A percentile compares a stretch with the other conserved stretches of the same genome.
Evolutionary conservation across 768 basidiomycete species (phyloP).

Genomic region (Albatrellus ellisii): DNA sequence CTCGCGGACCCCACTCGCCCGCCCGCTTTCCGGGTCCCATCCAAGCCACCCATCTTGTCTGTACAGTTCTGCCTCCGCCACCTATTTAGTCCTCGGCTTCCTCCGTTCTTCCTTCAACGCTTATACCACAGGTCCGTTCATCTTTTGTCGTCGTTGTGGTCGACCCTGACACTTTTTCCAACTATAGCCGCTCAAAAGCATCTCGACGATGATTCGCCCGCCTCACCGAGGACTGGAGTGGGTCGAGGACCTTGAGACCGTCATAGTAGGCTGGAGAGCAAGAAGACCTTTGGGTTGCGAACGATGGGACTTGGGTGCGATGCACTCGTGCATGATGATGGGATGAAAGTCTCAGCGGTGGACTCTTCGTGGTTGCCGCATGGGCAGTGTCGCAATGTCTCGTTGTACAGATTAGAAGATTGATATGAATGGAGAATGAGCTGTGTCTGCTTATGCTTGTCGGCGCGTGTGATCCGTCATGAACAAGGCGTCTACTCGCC

Average conservation of each 20-base stretch:
- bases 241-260: slow-evolving; percentile 86
- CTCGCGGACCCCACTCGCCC: slow-evolving; percentile 14
- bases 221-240: slow-evolving; percentile 50
- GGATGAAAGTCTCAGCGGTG: slow-evolving; percentile 29
- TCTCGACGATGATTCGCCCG: slow-evolving; percentile 77
- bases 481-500: no score
- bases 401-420: slow-evolving; percentile 74
- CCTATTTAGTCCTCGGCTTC: slow-evolving; percentile 14
- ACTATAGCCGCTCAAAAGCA: slow-evolving; percentile 79
- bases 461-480: no score
- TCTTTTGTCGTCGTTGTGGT: not conserved
- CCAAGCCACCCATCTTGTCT: slow-evolving; percentile 20
- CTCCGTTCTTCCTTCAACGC: slow-evolving; percentile 28
- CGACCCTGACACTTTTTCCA: slow-evolving; percentile 13
- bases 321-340: slow-evolving; percentile 27
- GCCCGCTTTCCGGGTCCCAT: slow-evolving; percentile 14
- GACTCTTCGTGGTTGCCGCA: slow-evolving; percentile 51
- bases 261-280: slow-evolving; percentile 68
- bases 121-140: slow-evolving; percentile 47
- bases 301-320: slow-evolving; percentile 89
- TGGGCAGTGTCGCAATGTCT: slow-evolving; percentile 82
- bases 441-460: no score
- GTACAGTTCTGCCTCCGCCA: slow-evolving; percentile 21
- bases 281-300: slow-evolving; percentile 21
- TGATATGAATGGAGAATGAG: no score